A percentile compares a stretch with the other conserved stretches of the same genome.
These are phyloP conservation scores for Serendipita sp. DNA, from an alignment of 768 basidiomycete genomes.

Conservation along the genomic window DNA sequence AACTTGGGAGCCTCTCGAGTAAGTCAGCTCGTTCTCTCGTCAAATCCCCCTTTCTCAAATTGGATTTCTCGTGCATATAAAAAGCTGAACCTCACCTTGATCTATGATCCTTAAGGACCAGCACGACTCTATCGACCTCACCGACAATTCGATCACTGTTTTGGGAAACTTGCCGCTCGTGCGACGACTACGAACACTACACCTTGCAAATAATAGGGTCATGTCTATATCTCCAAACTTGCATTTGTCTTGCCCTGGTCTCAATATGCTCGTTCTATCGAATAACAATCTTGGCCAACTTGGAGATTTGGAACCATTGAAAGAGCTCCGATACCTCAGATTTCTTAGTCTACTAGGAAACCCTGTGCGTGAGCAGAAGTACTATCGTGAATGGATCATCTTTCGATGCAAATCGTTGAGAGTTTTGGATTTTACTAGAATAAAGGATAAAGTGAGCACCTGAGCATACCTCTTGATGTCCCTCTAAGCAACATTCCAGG, in stretches of 20 bases:
- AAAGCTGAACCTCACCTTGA: conserved; percentile 9
- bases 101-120: conserved; percentile 44
- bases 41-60: neutral
- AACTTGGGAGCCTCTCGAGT: conserved; percentile 88
- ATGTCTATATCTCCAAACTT: conserved; percentile 67
- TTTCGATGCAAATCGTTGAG: conserved; percentile 75
- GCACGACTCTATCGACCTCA: conserved; percentile 86
- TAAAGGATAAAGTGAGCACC: conserved; percentile 69
- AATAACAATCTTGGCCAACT: conserved; percentile 68
- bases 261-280: conserved; percentile 66
- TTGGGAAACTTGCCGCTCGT: conserved; percentile 79
- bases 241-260: conserved; percentile 69
- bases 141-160: conserved; percentile 72
- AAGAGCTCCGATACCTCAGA: conserved; percentile 55
- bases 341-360: conserved; percentile 67
- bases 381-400: conserved; percentile 93
- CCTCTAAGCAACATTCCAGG: conserved; percentile 33
- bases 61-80: neutral
- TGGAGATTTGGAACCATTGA: conserved; percentile 72
- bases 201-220: conserved; percentile 84
- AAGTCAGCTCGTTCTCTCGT: conserved; percentile 17
- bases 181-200: conserved; percentile 66
- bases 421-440: conserved; percentile 89
- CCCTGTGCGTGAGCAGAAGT: conserved; percentile 80
- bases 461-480: too few relatives aligned